Conservation (phyloP, 192 early-diverging fungal genomes). For the Chytriomyces sp. region DNA sequence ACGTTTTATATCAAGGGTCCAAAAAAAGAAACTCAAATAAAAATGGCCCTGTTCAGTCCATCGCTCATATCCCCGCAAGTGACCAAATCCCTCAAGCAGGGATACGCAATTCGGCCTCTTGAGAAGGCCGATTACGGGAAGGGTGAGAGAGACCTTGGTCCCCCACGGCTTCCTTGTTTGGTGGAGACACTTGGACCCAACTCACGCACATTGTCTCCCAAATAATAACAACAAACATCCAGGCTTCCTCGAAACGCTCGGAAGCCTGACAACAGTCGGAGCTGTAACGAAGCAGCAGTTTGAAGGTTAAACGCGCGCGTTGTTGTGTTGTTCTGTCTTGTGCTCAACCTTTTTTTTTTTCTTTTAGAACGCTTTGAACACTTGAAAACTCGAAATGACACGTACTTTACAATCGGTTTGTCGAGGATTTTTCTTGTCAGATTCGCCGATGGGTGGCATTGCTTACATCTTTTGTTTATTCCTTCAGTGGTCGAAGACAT, state of each 20-base stretch:
- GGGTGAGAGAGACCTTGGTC: conserved; percentile 50
- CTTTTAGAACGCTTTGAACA: conserved; percentile 72
- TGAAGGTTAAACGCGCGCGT: conserved; percentile 50
- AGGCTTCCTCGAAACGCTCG: conserved; percentile 62
- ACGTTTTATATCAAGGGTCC: not conserved
- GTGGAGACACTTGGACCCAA: not conserved
- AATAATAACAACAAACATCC: not conserved
- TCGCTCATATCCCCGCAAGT: conserved; percentile 73
- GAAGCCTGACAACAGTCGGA: conserved; percentile 81
- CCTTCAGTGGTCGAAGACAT: conserved; percentile 77
- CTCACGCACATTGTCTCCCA: not conserved
- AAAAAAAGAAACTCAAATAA: not conserved
- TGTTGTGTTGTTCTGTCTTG: conserved; percentile 2
- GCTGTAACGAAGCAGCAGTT: conserved; percentile 71
- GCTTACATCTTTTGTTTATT: not conserved
- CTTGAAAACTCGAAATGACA: conserved; percentile 73
- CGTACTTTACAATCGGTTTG: conserved; percentile 60
- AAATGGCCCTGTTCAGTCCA: conserved; percentile 61
- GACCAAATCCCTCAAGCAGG: conserved; percentile 61
- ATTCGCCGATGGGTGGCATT: not conserved
- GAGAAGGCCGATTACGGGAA: conserved; percentile 79
- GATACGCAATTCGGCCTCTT: conserved; percentile 79
- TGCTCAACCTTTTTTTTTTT: not conserved
- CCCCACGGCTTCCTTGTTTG: conserved; percentile 37
- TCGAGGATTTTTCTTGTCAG: no score